phyloP scores from a whole-genome alignment of 2,329 filamentous ascomycete species.

The Cladosporium phlei region DNA sequence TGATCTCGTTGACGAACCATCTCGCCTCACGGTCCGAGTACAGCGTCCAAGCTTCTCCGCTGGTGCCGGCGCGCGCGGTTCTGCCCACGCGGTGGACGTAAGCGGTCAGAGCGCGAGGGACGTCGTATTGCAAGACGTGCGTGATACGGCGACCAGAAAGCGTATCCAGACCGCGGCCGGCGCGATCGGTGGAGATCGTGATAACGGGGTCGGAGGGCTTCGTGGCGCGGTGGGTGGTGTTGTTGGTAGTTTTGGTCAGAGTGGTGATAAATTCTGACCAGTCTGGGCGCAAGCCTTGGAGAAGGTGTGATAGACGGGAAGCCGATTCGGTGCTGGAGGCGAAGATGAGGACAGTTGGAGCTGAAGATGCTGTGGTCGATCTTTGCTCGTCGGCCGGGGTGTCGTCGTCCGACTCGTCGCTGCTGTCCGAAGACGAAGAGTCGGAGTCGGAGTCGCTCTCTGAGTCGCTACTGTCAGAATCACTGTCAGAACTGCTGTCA shows the following conservation, averaged over 20 bases:
- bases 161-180: constrained; percentile 77
- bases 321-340: constrained; percentile 86
- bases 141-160: constrained; percentile 54
- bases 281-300: constrained; percentile 40
- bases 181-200: constrained; percentile 80
- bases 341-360: constrained; percentile 66
- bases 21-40: constrained; percentile 75
- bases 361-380: background rate
- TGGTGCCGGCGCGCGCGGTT: constrained; percentile 74
- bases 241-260: constrained; percentile 60
- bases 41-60: constrained; percentile 79
- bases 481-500: constrained; percentile 14
- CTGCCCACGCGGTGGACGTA: constrained; percentile 92
- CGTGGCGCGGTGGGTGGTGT: constrained; percentile 45
- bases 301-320: constrained; percentile 75
- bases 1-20: constrained; percentile 89
- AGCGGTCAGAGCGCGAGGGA: constrained; percentile 72
- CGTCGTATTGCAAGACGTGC: constrained; percentile 90
- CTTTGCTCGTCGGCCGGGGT: background rate
- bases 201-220: constrained; percentile 68
- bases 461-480: constrained; percentile 8
- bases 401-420: background rate
- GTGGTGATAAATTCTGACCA: constrained; percentile 25
- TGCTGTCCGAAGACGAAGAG: constrained; percentile 9
- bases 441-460: constrained; percentile 12